phyloP scores from a whole-genome alignment of 2,329 filamentous ascomycete genomes.

The Tolypocladium tundrense region DNA sequence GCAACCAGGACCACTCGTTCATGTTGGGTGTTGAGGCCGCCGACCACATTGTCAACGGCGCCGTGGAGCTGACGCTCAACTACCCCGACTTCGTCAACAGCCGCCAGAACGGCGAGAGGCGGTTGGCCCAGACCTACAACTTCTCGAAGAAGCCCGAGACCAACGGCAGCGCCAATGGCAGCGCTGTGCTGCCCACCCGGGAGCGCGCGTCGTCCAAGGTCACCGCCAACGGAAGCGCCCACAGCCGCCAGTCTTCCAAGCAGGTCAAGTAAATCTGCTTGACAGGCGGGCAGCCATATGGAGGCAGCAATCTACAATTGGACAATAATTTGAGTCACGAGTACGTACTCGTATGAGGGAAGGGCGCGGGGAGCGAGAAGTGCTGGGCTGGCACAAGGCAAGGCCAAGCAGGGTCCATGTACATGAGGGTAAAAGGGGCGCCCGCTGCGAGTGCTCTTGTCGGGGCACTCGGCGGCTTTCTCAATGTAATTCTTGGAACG shows the following conservation, averaged over 20 bases:
- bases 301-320: background rate
- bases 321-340: background rate
- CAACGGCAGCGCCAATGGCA: conserved; percentile 23
- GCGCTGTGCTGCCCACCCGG: conserved; percentile 26
- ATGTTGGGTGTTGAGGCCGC: conserved; percentile 94
- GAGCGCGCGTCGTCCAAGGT: conserved; percentile 19
- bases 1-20: conserved; percentile 96
- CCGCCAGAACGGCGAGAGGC: conserved; percentile 47
- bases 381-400: background rate
- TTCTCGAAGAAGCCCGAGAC: conserved; percentile 22
- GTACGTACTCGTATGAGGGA: background rate
- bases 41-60: conserved; percentile 81
- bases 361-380: background rate
- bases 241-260: conserved; percentile 23
- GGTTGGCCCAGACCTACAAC: conserved; percentile 34
- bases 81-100: conserved; percentile 93
- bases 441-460: background rate
- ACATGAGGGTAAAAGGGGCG: background rate
- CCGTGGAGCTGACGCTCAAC: conserved; percentile 87
- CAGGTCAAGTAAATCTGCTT: conserved; percentile 16
- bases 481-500: background rate
- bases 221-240: conserved; percentile 13
- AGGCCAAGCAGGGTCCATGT: background rate
- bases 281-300: background rate
- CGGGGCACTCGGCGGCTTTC: background rate